A percentile compares a stretch with the other conserved stretches of the same genome.
Conservation (phyloP, 371 early-diverging fungal genomes). For the Encephalitozoon romaleae region DNA sequence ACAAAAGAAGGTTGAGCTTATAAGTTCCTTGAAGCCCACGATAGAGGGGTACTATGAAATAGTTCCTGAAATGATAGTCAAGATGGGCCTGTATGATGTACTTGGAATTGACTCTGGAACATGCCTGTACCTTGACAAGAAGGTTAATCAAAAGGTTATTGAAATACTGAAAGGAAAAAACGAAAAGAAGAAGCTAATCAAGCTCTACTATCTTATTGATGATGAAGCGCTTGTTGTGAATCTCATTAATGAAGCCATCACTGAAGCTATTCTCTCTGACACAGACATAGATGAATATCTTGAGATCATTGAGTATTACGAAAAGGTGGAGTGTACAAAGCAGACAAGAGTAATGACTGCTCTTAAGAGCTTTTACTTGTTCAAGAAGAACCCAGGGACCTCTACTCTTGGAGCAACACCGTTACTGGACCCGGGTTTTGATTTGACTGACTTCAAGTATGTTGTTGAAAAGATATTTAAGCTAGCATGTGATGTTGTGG, state of each 20-base stretch:
- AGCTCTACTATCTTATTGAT: slow-evolving; percentile 41
- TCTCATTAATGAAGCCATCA: slow-evolving; percentile 35
- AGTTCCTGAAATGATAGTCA: slow-evolving; percentile 47
- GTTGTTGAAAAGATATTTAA: slow-evolving; percentile 46
- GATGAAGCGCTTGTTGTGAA: slow-evolving; percentile 12
- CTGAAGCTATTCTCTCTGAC: slow-evolving; percentile 39
- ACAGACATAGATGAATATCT: slow-evolving; percentile 18
- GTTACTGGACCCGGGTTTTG: slow-evolving; percentile 16
- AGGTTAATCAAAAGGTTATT: slow-evolving; percentile 19
- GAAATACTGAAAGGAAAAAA: slow-evolving; percentile 31
- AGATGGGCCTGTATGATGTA: slow-evolving; percentile 46
- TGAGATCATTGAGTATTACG: slow-evolving; percentile 29
- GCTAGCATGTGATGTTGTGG: slow-evolving; percentile 30
- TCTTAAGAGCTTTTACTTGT: slow-evolving; percentile 33
- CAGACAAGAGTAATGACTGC: slow-evolving; percentile 7
- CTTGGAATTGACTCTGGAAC: slow-evolving; percentile 6
- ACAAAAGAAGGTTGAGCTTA: slow-evolving; percentile 36
- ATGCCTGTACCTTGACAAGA: slow-evolving; percentile 11
- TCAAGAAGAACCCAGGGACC: slow-evolving; percentile 18
- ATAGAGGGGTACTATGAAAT: slow-evolving; percentile 26
- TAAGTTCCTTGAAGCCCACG: slow-evolving; percentile 27
- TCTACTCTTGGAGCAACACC: slow-evolving; percentile 12
- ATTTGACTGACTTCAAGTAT: slow-evolving; percentile 16
- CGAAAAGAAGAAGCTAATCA: slow-evolving; percentile 39
- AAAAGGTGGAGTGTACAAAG: not conserved